Evolutionary conservation across 768 basidiomycete species (phyloP), one percentile per base, ranked within the genome.

Genomic region (Leccinum sublutescens): DNA sequence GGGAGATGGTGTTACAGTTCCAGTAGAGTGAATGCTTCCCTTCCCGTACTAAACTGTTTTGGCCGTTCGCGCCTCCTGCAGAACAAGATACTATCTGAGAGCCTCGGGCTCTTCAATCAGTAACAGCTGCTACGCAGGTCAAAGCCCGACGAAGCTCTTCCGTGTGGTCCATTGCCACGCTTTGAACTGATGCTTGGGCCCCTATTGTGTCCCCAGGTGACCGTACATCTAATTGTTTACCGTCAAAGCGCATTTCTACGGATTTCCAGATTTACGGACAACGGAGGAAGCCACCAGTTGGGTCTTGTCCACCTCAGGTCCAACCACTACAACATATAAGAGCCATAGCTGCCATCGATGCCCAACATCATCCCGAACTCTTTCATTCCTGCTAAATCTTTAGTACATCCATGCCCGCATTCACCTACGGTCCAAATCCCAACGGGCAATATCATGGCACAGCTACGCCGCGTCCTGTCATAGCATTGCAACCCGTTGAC

Each of bases 401-500:
- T 17, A 38, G 15, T 38, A 17, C 25, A 47, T 5, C 31, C 33
- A 67, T 62, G 66, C 19, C 54, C 11, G 15, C 34, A 48, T 29
- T 51, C 25, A 50, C 43, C n/a, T 52, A 54, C 40, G 5, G 17
- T 45, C 55, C 60, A 34, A 29, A 55, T 43, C 47, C 50, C 40
- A 36, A 43, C 29, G 15, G 21, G 21, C 21, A 7, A 17, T 23
- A 3, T 17, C 10, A 40, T 25, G 7, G 17, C 11, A 12, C n/a
- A 27, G 10, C n/a, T 15, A 15, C 19, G 11, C 17, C 17, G 14
- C 54, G 36, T 10, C 21, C 40, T 1, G 4, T 43, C 19, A 40
- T 58, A n/a, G 34, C 64, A 31, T 34, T 72, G n/a, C 50, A 49
- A 31, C 23, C 62, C 12, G 71, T 73, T 25, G 62, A 73, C 57